Evolutionary conservation across 306 rosid genomes (phyloP), one percentile per base, ranked within the genome.

Genomic region (Dalbergia cochinchinensis): DNA sequence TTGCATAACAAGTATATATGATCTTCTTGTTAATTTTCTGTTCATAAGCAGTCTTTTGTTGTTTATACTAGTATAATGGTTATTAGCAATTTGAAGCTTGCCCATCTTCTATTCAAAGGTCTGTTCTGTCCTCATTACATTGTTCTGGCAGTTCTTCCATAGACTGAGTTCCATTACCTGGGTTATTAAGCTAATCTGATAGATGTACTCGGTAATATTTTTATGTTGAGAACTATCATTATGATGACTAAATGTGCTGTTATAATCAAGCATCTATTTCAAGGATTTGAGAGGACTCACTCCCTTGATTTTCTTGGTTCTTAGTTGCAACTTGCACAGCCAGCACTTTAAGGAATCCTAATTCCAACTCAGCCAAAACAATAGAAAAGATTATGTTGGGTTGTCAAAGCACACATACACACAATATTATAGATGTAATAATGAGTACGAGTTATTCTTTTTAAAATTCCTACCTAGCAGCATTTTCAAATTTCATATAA

Each of bases 291-390:
- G 42, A 14, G n/a, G 48, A 10, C 20, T 15, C 6, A 4, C 47
- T 22, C 61, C n/a, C 26, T 69, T 69, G 45, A 50, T 69, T 69
- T 22, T 16, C 57, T 68, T 19, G 11, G 37, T 68, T 68, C 19
- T 45, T 6, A 53, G 10, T 53, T 53, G n/a, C 59, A 16, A 68
- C 15, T 20, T 45, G 33, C 64, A 8, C 35, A 58, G 5, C 64
- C 13, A 3, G 64, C 7, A 20, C 14, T 20, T 58, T 19, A 9
- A 34, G 10, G 15, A 5, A 9, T 58, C 2, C 14, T 9, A 14
- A 58, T 55, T 68, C 60, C 69, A 45, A 14, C 68, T 58, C 62
- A 33, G 60, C 22, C 31, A 39, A 37, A 53, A 64, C 47, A 54
- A 63, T 33, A 35, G 69, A 54, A 63, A 63, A 35, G 69, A 8